Evolutionary conservation across 352 stramenopile genomes (phyloP), one percentile per base, ranked within the genome.

Genomic region (Globisporangium takayamanum): DNA sequence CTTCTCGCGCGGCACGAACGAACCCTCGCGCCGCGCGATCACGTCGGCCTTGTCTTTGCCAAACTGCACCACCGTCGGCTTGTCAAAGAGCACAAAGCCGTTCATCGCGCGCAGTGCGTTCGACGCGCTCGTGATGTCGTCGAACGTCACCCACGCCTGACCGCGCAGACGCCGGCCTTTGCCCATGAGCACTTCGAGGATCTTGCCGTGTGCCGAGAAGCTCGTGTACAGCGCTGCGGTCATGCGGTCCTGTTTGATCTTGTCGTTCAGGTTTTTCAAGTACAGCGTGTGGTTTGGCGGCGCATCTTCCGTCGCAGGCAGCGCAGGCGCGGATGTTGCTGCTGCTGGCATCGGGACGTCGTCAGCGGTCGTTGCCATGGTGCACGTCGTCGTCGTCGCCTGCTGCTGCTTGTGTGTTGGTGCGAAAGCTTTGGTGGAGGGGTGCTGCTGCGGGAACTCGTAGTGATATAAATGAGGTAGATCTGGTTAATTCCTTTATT

Each of bases 181-280:
- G 55, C 83, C 85, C 64, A 92, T 87, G 58, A 96, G 76, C 60
- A 97, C 92, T 73, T 97, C 84, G 20, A 97, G 68, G 66, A 98
- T 88, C 75, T 96, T 96, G 60, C 92, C 92, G 68, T 97, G 89
- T 68, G 94, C 82, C 58, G 87, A 96, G 64, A 98, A 96, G 54
- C 84, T 79, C 65, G 81, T 71, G 72, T 98, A 96, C 10, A 98
- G 73, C 26, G 81, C 72, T 47, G 87, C 89, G 72, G 97, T 98
- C 66, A 97, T 84, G 55, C 81, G 81, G 25, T 94, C 78, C 56
- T 82, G 71, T 72, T 98, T 98, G 76, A 97, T 96, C 74, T 98
- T 97, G 67, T 98, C 91, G 53, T 97, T 96, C 47, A 97, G 76
- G 73, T 98, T 98, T 69, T 95, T 94, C 48, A 97, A 60, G 70